Percentiles rank a stretch among this genome's conserved stretches.
Evolutionary conservation across 2,329 filamentous ascomycete genomes (phyloP).

Genomic region (Ophiostoma tasmaniense): DNA sequence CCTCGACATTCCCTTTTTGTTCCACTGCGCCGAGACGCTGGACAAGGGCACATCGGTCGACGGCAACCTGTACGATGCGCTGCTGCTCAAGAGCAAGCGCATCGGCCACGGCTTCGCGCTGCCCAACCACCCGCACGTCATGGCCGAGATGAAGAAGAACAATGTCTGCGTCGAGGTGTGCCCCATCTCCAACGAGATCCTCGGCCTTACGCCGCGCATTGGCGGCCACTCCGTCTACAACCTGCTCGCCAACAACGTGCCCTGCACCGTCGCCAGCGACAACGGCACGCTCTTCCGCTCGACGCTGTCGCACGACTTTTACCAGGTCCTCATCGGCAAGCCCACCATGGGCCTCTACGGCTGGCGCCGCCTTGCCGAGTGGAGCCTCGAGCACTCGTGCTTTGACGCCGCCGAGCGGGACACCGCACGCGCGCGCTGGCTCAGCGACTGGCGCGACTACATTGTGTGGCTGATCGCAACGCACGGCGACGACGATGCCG

Average conservation of each 20-base stretch:
- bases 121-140: slow-evolving; percentile 56
- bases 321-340: slow-evolving; percentile 64
- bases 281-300: slow-evolving; percentile 68
- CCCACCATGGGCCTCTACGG: slow-evolving; percentile 58
- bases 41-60: slow-evolving; percentile 56
- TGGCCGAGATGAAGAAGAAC: slow-evolving; percentile 54
- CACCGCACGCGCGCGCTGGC: slow-evolving; percentile 40
- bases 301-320: slow-evolving; percentile 66
- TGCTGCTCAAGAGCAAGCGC: slow-evolving; percentile 56
- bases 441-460: slow-evolving; percentile 49
- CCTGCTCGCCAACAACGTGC: slow-evolving; percentile 62
- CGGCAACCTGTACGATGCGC: slow-evolving; percentile 60
- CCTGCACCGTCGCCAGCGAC: slow-evolving; percentile 66
- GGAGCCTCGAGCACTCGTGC: slow-evolving; percentile 56
- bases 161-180: slow-evolving; percentile 66
- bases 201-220: slow-evolving; percentile 58
- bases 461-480: slow-evolving; percentile 42
- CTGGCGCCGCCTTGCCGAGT: slow-evolving; percentile 59
- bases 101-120: slow-evolving; percentile 69
- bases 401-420: slow-evolving; percentile 40
- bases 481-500: slow-evolving; percentile 25
- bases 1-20: slow-evolving; percentile 60
- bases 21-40: slow-evolving; percentile 69
- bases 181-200: slow-evolving; percentile 68
- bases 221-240: slow-evolving; percentile 59